Conservation (phyloP, 73 alveolate genomes). For the Blepharisma japonicum region DNA sequence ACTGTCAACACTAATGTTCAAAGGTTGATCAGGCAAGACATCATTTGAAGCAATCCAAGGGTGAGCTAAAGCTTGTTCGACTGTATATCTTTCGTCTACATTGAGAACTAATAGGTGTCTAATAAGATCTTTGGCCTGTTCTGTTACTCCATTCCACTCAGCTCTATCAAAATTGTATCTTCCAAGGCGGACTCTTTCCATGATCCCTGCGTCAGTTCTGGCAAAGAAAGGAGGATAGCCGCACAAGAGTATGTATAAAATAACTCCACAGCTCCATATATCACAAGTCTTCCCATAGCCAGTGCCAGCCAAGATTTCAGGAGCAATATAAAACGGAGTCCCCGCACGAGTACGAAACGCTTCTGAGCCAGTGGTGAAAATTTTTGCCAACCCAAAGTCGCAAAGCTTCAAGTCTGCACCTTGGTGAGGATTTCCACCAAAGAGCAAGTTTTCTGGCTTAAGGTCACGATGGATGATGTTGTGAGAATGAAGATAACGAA, state of each 20-base stretch:
- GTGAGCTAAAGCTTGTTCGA: slow-evolving; percentile 78
- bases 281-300: slow-evolving; percentile 66
- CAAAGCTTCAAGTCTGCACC: slow-evolving; percentile 34
- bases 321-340: slow-evolving; percentile 57
- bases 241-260: slow-evolving; percentile 62
- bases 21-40: background rate
- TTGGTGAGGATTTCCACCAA: slow-evolving; percentile 36
- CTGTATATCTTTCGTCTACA: slow-evolving; percentile 61
- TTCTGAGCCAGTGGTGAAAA: background rate
- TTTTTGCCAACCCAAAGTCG: slow-evolving; percentile 29
- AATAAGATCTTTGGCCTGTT: slow-evolving; percentile 47
- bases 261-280: slow-evolving; percentile 79
- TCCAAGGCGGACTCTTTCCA: slow-evolving; percentile 36
- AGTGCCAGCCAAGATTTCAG: slow-evolving; percentile 41
- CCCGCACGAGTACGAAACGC: slow-evolving; percentile 33
- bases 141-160: slow-evolving; percentile 46
- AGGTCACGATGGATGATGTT: slow-evolving; percentile 44
- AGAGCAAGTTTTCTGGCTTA: slow-evolving; percentile 48
- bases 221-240: slow-evolving; percentile 78
- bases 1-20: background rate
- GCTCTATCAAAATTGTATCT: slow-evolving; percentile 39
- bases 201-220: slow-evolving; percentile 41
- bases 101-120: slow-evolving; percentile 41
- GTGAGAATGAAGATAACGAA: slow-evolving; percentile 39
- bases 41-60: slow-evolving; percentile 58